phyloP scores from a whole-genome alignment of 495 filamentous ascomycete species.

The Echria macrotheca region DNA sequence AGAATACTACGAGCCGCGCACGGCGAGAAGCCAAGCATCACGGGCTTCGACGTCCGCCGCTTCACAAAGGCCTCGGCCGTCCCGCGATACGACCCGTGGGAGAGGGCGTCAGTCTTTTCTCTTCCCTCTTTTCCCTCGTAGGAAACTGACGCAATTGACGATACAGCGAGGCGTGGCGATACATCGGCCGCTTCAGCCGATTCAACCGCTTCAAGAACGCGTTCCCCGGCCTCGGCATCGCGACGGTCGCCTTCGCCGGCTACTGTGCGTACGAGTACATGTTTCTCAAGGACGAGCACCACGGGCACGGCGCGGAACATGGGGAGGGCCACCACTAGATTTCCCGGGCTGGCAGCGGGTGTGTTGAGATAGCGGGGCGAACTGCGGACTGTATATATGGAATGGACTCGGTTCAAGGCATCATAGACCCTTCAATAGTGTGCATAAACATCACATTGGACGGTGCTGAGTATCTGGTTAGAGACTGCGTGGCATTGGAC shows the following conservation, averaged over 20 bases:
- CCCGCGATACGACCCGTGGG: slow-evolving; percentile 83
- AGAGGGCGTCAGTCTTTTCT: slow-evolving; percentile 52
- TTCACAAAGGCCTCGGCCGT: slow-evolving; percentile 61
- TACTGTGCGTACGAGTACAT: slow-evolving; percentile 87
- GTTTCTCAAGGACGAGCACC: slow-evolving; percentile 69
- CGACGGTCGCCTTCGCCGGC: slow-evolving; percentile 78
- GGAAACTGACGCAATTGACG: slow-evolving; percentile 8
- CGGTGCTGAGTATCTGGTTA: too few species aligned
- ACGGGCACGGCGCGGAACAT: slow-evolving; percentile 50
- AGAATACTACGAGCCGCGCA: slow-evolving; percentile 37
- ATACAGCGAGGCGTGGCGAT: slow-evolving; percentile 87
- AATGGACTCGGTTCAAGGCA: background rate
- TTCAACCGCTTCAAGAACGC: slow-evolving; percentile 79
- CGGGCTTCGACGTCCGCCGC: slow-evolving; percentile 75
- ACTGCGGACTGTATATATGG: slow-evolving; percentile 13
- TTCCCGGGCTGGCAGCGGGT: too few species aligned
- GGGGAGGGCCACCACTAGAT: slow-evolving; percentile 34
- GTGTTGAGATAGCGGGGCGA: background rate
- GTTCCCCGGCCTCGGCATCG: slow-evolving; percentile 88
- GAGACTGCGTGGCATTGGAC: too few species aligned
- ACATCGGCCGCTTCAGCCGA: slow-evolving; percentile 78
- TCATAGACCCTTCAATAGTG: background rate
- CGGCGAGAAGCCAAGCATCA: slow-evolving; percentile 58
- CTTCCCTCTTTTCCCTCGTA: background rate
- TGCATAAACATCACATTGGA: too few species aligned